These are phyloP conservation scores for Dianthus caryophyllus DNA, from an alignment of 148 eudicot genomes.

Conservation along the genomic window DNA sequence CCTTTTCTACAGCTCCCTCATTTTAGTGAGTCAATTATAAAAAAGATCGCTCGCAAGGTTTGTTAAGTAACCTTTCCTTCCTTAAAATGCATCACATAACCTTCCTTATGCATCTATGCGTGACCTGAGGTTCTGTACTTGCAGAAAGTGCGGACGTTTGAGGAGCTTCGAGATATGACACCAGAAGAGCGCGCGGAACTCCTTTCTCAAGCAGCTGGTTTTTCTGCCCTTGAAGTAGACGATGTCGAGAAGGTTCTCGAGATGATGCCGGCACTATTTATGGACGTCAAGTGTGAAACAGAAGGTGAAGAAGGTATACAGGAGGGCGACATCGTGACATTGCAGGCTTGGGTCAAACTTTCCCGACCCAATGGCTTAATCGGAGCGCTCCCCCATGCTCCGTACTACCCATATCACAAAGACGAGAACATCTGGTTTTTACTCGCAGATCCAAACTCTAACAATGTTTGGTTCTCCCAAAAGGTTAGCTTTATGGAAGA, in stretches of 20 bases:
- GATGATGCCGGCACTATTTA: slow-evolving; percentile 62
- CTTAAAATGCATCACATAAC: not conserved
- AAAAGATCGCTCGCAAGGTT: slow-evolving; percentile 83
- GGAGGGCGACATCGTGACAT: slow-evolving; percentile 75
- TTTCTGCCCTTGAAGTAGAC: slow-evolving; percentile 54
- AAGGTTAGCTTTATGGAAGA: slow-evolving; percentile 79
- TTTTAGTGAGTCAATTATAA: slow-evolving; percentile 66
- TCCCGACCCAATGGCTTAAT: slow-evolving; percentile 62
- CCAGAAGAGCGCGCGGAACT: slow-evolving; percentile 55
- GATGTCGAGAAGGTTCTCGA: slow-evolving; percentile 76
- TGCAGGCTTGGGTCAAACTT: slow-evolving; percentile 75
- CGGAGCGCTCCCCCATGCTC: slow-evolving; percentile 86
- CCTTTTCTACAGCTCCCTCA: slow-evolving; percentile 93
- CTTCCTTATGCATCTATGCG: slow-evolving; percentile 8
- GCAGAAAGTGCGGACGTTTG: slow-evolving; percentile 70
- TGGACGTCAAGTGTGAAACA: slow-evolving; percentile 74
- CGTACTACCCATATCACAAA: slow-evolving; percentile 71
- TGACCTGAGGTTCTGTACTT: slow-evolving; percentile 16
- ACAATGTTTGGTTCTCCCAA: slow-evolving; percentile 77
- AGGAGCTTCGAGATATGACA: slow-evolving; percentile 69
- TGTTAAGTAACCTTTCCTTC: not conserved
- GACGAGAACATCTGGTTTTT: slow-evolving; percentile 83
- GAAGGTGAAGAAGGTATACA: slow-evolving; percentile 91
- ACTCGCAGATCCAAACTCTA: slow-evolving; percentile 62
- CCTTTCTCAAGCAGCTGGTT: slow-evolving; percentile 57